Evolutionary conservation across 305 asterid species (phyloP), one percentile per base, ranked within the genome.

Genomic region (Caryopteris hybrid): DNA sequence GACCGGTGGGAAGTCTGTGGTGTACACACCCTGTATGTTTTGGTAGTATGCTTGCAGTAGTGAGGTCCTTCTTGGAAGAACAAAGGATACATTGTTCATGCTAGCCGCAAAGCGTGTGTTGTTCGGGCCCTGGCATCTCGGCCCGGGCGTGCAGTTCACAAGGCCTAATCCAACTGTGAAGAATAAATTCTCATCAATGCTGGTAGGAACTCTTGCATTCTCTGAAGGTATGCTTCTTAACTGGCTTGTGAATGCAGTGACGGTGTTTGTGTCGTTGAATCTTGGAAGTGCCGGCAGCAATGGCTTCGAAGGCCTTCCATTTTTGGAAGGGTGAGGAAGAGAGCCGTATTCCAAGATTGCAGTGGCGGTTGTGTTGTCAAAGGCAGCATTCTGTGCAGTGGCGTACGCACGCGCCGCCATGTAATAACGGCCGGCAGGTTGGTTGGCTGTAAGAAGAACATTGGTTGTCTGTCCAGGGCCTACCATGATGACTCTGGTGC

Each of bases 381-480:
- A 88, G 3, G 83, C 76, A 0, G 88, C 95, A 5, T 85, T 85
- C 51, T 80, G 85, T 11, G 85, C 93, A 0, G 87, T 83, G 12
- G 78, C 84, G 39, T 91, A 91, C 0, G 97, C 92, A 2, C 88
- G 67, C 2, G 87, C 63, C 0, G 89, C 96, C 86, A 87, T 82
- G 75, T 91, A 91, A 51, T 88, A 88, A 3, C 82, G 85, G 13
- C 87, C 83, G 0, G 87, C 72, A 0, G 83, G 77, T 66, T 83
- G 96, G 31, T 91, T 66, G 8, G 91, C 96, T 0, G 88, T 78
- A 71, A 91, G 83, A 31, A 91, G 86, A 47, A 86, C 96, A 16
- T 85, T 79, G 27, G 97, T 86, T 9, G 93, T 88, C 68, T 91
- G 97, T 1, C 97, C 97, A 0, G 97, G 97, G 4, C 87, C 95